Conservation (phyloP, 805 yeast genomes). For the Grigorovia jiainica region DNA sequence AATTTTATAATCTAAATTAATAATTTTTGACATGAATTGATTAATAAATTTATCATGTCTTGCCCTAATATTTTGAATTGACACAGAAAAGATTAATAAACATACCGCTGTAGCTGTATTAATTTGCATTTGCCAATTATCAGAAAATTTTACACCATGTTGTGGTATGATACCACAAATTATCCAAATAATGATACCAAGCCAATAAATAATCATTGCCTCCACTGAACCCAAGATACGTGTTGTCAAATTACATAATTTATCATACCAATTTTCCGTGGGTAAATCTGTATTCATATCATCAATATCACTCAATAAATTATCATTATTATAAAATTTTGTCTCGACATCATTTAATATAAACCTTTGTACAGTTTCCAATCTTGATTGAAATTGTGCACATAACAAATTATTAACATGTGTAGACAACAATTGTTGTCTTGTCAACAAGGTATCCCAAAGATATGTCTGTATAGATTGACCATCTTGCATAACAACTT, state of each 20-base stretch:
- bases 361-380: conserved; percentile 15
- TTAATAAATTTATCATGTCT: conserved; percentile 29
- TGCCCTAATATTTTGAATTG: conserved; percentile 33
- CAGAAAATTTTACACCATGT: conserved; percentile 25
- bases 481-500: conserved; percentile 35
- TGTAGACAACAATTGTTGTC: conserved; percentile 30
- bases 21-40: conserved; percentile 13
- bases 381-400: conserved; percentile 24
- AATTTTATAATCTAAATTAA: conserved; percentile 23
- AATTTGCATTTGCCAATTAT: conserved; percentile 34
- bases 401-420: conserved; percentile 22
- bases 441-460: conserved; percentile 34
- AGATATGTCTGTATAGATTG: conserved; percentile 32
- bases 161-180: conserved; percentile 28
- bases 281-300: conserved; percentile 13
- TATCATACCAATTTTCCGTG: conserved; percentile 29
- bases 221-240: conserved; percentile 27
- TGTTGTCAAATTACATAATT: conserved; percentile 20
- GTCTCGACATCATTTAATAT: conserved; percentile 1
- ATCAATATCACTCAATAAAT: background rate
- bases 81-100: conserved; percentile 27
- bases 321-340: background rate
- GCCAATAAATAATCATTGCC: conserved; percentile 30
- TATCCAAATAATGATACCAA: conserved; percentile 32
- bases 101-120: conserved; percentile 34